Conservation (phyloP, 1,139 yeast species). For the Arxiozyma heterogenica region DNA sequence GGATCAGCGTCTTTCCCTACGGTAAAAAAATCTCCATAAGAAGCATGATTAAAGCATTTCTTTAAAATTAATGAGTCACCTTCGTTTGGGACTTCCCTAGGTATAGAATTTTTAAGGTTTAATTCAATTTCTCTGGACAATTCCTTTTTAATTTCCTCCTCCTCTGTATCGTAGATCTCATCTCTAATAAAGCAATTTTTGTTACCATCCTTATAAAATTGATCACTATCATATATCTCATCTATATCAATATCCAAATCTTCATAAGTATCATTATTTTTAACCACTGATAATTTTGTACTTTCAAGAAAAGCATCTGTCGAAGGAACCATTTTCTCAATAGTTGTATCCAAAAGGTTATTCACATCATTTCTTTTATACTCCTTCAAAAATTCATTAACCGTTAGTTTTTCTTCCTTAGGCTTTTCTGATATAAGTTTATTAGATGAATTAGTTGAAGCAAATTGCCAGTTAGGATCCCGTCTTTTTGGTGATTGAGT, state of each 20-base stretch:
- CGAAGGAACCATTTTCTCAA: neutral
- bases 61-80: neutral
- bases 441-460: neutral
- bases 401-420: slow-evolving; percentile 1
- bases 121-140: slow-evolving; percentile 8
- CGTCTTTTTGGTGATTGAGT: neutral
- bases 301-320: neutral
- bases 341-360: neutral
- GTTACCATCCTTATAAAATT: no score
- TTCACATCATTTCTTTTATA: neutral
- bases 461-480: neutral
- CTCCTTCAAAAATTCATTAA: slow-evolving; percentile 5
- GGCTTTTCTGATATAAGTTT: neutral
- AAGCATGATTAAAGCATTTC: neutral
- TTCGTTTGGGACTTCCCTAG: slow-evolving; percentile 6
- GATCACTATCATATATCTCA: neutral
- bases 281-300: neutral
- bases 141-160: slow-evolving; percentile 5
- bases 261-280: slow-evolving; percentile 1
- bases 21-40: neutral
- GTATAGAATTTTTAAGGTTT: slow-evolving; percentile 6
- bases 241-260: slow-evolving; percentile 3
- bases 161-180: slow-evolving; percentile 2
- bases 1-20: neutral
- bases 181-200: slow-evolving; percentile 2